Evolutionary conservation across 768 basidiomycete genomes (phyloP), one percentile per base, ranked within the genome.

Genomic region (Mycena latifolia): DNA sequence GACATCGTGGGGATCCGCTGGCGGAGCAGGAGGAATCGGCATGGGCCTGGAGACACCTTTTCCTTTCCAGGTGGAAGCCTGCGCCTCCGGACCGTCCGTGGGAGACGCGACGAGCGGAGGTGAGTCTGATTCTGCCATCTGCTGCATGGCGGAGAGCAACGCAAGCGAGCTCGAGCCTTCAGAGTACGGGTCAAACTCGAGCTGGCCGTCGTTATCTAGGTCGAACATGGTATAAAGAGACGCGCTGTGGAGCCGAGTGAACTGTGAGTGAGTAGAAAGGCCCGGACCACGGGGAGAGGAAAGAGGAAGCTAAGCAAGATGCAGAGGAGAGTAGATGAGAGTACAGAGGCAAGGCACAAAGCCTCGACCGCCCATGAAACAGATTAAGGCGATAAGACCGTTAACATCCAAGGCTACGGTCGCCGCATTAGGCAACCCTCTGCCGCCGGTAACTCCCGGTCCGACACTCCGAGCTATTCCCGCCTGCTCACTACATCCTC

Each of bases 1-100:
- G 29, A 53, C 8, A 79, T 85, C 83, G 75, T 81, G 78, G 59
- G 77, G 71, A 63, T 79, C 72, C 24, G 78, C 59, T 45, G 75
- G 61, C 60, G 71, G 65, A 41, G 76, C 77, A 37, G 69, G 45
- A 33, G 75, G 77, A 64, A 89, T 88, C 61, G 84, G 81, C 75
- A 89, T 72, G 22, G 89, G 87, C 69, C 79, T 82, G 27, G 86
- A 82, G 47, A 82, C 79, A 43, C 77, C 81, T 76, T 90, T 90
- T 57, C 89, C 89, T 75, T 90, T 89, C 69, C 72, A 80, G 24
- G 72, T 68, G 24, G 72, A 61, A 37, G 17, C 43, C 52, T 39
- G 55, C 52, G 24, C 47, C 45, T 60, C 72, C 55, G 57, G 25
- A 35, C 70, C 67, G 28, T 63, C 20, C 51, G 67, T 61, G 52